Percentiles rank a stretch among this genome's conserved stretches.
Conservation (phyloP, 352 stramenopile genomes). For the Phytophthora cryptogea region DNA sequence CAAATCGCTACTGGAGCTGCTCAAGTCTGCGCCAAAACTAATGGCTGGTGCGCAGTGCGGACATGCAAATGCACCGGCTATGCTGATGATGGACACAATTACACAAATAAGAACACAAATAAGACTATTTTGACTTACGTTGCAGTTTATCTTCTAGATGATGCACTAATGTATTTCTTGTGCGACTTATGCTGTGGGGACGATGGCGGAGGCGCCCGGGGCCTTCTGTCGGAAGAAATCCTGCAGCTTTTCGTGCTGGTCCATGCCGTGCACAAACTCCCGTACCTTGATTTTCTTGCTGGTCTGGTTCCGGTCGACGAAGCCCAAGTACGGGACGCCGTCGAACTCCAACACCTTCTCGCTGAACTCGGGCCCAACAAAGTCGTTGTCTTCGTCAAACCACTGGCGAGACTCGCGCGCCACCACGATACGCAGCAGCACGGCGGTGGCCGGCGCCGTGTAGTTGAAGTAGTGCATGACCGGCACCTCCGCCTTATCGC, state of each 20-base stretch:
- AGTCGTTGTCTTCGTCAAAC: slow-evolving; percentile 81
- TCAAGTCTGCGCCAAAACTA: slow-evolving; percentile 19
- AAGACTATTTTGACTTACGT: neutral
- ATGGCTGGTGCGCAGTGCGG: slow-evolving; percentile 28
- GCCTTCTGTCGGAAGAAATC: slow-evolving; percentile 46
- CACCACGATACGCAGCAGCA: slow-evolving; percentile 64
- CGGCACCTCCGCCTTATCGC: slow-evolving; percentile 71
- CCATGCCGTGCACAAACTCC: slow-evolving; percentile 54
- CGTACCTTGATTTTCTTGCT: slow-evolving; percentile 44
- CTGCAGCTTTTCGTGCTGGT: slow-evolving; percentile 44
- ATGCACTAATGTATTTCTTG: neutral
- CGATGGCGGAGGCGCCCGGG: slow-evolving; percentile 2
- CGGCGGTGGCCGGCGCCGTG: slow-evolving; percentile 53
- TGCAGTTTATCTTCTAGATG: slow-evolving; percentile 5
- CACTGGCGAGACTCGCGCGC: slow-evolving; percentile 61
- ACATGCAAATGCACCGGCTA: slow-evolving; percentile 7
- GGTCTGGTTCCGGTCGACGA: slow-evolving; percentile 46
- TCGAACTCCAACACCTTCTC: slow-evolving; percentile 59
- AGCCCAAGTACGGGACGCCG: slow-evolving; percentile 69
- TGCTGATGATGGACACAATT: neutral
- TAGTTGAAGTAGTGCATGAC: slow-evolving; percentile 83
- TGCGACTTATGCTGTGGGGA: slow-evolving; percentile 9
- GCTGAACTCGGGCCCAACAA: slow-evolving; percentile 61
- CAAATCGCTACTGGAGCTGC: slow-evolving; percentile 13
- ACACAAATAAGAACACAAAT: neutral